Percentiles rank a stretch among this genome's conserved stretches.
phyloP scores from a whole-genome alignment of 139 green algal species.

The Eudorina sp. region DNA sequence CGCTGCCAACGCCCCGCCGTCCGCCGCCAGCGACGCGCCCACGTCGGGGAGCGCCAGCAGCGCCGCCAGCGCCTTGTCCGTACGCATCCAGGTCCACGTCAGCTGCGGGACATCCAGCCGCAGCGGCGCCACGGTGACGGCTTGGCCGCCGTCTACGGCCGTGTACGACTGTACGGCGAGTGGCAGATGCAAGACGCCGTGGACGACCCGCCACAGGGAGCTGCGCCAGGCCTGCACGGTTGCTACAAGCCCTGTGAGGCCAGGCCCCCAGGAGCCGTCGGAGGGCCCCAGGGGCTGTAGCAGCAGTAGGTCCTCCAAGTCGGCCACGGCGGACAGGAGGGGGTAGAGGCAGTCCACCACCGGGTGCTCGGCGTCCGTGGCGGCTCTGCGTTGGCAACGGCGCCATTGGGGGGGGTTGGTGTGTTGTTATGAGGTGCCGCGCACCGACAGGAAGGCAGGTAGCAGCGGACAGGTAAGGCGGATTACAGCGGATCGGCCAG shows the following conservation, averaged over 20 bases:
- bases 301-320: constrained; percentile 59
- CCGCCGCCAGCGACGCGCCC: background rate
- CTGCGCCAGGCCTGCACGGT: constrained; percentile 65
- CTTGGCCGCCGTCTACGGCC: too few relatives aligned
- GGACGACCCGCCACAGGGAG: constrained; percentile 62
- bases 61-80: constrained; percentile 61
- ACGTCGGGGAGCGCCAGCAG: constrained; percentile 48
- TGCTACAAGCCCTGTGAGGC: background rate
- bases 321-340: constrained; percentile 55
- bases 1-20: background rate
- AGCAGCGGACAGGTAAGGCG: too few relatives aligned
- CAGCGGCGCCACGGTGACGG: background rate
- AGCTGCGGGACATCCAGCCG: constrained; percentile 64
- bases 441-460: background rate
- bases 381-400: constrained; percentile 49
- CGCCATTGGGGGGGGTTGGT: too few relatives aligned
- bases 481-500: background rate
- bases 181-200: constrained; percentile 58
- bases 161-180: background rate
- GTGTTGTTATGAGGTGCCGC: too few relatives aligned
- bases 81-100: constrained; percentile 71
- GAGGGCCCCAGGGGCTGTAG: background rate
- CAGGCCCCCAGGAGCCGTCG: constrained; percentile 23
- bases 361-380: constrained; percentile 66
- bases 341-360: constrained; percentile 72